A percentile compares a stretch with the other conserved stretches of the same genome.
Conservation (phyloP, 1,284 basidiomycete genomes). For the Ustilago xerochloae region DNA sequence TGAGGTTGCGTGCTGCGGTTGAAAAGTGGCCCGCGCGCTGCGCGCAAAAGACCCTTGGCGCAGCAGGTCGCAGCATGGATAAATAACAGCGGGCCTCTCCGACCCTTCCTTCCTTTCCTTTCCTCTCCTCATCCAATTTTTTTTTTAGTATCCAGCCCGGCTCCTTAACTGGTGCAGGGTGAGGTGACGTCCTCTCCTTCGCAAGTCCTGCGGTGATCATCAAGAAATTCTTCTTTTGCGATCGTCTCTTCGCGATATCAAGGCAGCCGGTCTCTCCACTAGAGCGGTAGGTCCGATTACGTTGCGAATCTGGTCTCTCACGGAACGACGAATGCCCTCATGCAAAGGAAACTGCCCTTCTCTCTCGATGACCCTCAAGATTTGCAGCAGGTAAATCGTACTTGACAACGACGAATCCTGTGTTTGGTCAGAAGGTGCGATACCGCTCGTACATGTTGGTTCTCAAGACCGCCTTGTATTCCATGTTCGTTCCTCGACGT, state of each 20-base stretch:
- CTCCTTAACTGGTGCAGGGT: too few species aligned
- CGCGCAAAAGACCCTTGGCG: too few species aligned
- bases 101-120: too few species aligned
- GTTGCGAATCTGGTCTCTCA: slow-evolving; percentile 43
- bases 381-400: slow-evolving; percentile 41
- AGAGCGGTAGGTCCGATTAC: slow-evolving; percentile 24
- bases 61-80: too few species aligned
- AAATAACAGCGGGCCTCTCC: too few species aligned
- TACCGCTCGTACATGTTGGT: slow-evolving; percentile 21
- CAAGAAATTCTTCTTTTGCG: slow-evolving; percentile 18
- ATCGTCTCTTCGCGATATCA: slow-evolving; percentile 31
- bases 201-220: slow-evolving; percentile 14
- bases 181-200: slow-evolving; percentile 23
- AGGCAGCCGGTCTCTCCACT: slow-evolving; percentile 27
- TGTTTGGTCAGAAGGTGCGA: slow-evolving; percentile 18
- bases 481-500: slow-evolving; percentile 17
- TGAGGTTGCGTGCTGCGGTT: too few species aligned
- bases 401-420: slow-evolving; percentile 49
- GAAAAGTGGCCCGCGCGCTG: too few species aligned
- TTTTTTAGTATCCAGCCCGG: too few species aligned
- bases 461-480: neutral
- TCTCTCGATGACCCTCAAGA: slow-evolving; percentile 19
- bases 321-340: slow-evolving; percentile 29
- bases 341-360: slow-evolving; percentile 8
- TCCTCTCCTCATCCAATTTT: too few species aligned